Conservation (phyloP, 768 basidiomycete species). For the Royoungia palumana region DNA sequence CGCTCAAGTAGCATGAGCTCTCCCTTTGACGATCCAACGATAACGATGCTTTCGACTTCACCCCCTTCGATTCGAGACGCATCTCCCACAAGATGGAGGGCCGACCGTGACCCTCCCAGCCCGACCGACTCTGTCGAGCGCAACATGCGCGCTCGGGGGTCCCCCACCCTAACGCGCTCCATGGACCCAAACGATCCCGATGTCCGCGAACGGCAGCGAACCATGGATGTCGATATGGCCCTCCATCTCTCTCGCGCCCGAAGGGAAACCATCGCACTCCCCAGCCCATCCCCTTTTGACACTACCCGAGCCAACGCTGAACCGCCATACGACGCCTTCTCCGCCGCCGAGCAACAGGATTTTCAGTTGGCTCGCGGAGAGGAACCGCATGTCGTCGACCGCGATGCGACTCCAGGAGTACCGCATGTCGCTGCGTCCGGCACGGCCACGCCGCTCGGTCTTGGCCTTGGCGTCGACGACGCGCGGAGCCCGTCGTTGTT, state of each 20-base stretch:
- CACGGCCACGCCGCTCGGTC: conserved; percentile 25
- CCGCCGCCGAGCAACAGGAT: conserved; percentile 48
- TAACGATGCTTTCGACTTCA: conserved; percentile 35
- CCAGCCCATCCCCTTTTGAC: conserved; percentile 33
- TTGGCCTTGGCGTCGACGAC: conserved; percentile 38
- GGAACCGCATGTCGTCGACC: conserved; percentile 14
- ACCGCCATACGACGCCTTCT: conserved; percentile 40
- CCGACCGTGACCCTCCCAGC: conserved; percentile 32
- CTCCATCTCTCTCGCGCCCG: conserved; percentile 73
- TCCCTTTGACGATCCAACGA: conserved; percentile 31
- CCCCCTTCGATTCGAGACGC: conserved; percentile 39
- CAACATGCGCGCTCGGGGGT: conserved; percentile 46
- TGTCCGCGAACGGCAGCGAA: conserved; percentile 80
- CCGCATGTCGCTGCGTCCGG: conserved; percentile 1
- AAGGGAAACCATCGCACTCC: conserved; percentile 50
- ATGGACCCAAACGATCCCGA: conserved; percentile 71
- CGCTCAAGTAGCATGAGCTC: conserved; percentile 34
- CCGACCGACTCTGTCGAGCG: conserved; percentile 41
- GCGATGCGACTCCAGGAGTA: conserved; percentile 3
- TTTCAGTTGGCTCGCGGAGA: conserved; percentile 39
- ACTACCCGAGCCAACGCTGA: conserved; percentile 31
- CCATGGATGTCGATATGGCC: conserved; percentile 94
- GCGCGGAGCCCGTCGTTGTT: conserved; percentile 51
- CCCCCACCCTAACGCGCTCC: conserved; percentile 60
- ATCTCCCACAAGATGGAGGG: conserved; percentile 41